Conservation (phyloP, 2,329 filamentous ascomycete species). For the Arachnopeziza araneosa region DNA sequence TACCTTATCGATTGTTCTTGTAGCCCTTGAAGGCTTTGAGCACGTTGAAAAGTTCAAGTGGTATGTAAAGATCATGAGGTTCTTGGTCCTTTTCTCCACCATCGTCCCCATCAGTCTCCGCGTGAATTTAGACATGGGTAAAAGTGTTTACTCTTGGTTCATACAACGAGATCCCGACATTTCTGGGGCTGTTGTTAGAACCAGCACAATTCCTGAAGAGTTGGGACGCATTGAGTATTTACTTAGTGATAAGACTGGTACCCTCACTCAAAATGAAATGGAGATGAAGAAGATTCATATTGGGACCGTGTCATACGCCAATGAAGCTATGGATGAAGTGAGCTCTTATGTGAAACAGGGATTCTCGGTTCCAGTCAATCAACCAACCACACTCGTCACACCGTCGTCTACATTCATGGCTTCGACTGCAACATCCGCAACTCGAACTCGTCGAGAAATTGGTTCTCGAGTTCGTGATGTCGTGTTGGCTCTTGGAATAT, state of each 20-base stretch:
- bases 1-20: slow-evolving; percentile 78
- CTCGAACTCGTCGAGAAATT: slow-evolving; percentile 86
- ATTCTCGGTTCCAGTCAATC: slow-evolving; percentile 53
- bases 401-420: slow-evolving; percentile 67
- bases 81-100: slow-evolving; percentile 95
- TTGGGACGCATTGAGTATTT: slow-evolving; percentile 93
- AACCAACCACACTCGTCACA: slow-evolving; percentile 57
- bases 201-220: slow-evolving; percentile 96
- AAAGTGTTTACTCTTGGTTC: slow-evolving; percentile 92
- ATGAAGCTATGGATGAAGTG: slow-evolving; percentile 98
- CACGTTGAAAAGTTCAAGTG: slow-evolving; percentile 62
- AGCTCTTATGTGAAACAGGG: slow-evolving; percentile 78
- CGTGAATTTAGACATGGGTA: slow-evolving; percentile 95
- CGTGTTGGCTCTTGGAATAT: slow-evolving; percentile 84
- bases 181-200: slow-evolving; percentile 85
- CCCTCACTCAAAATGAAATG: slow-evolving; percentile 96
- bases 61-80: slow-evolving; percentile 98
- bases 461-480: slow-evolving; percentile 89
- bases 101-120: slow-evolving; percentile 96
- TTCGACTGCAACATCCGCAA: slow-evolving; percentile 54
- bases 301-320: slow-evolving; percentile 95
- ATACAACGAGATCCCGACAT: slow-evolving; percentile 91
- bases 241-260: slow-evolving; percentile 96
- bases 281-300: slow-evolving; percentile 98
- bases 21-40: slow-evolving; percentile 78